A percentile compares a stretch with the other conserved stretches of the same genome.
Conservation (phyloP, 2,329 filamentous ascomycete species). For the Penicillium sp. region DNA sequence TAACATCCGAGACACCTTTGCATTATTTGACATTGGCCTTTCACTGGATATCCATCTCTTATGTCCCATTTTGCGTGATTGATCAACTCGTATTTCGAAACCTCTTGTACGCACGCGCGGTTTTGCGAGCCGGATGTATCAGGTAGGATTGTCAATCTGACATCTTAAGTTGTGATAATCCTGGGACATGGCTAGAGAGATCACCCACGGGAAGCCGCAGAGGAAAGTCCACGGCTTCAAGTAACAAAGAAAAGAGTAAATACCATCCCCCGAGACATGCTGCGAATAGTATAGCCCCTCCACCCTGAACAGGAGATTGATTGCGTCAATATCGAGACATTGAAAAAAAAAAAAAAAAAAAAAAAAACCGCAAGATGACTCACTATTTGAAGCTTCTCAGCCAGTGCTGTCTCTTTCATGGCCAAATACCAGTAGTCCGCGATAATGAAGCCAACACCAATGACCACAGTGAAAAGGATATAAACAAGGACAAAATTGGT, state of each 20-base stretch:
- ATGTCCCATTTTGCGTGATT: not conserved
- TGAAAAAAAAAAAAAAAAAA: not conserved
- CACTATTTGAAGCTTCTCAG: not conserved
- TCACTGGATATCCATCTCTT: not conserved
- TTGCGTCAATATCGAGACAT: not conserved
- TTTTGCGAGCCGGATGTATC: not conserved
- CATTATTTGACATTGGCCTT: not conserved
- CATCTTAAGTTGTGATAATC: not conserved
- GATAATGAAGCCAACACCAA: not conserved
- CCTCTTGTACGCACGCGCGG: not conserved
- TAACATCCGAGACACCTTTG: not conserved
- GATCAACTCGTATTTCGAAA: not conserved
- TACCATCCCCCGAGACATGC: not conserved
- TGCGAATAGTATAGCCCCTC: not conserved
- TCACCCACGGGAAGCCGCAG: not conserved
- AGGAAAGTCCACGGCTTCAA: not conserved
- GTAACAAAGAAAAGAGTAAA: not conserved
- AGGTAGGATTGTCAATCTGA: not conserved
- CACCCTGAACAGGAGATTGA: not conserved
- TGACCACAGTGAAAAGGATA: not conserved
- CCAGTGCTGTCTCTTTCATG: not conserved
- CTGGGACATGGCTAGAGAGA: not conserved
- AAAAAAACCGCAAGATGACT: not conserved
- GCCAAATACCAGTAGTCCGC: not conserved
- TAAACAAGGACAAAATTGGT: not conserved